Evolutionary conservation across 176 grass and related monocot species (phyloP).

Genomic region (Alloteropsis semialata): DNA sequence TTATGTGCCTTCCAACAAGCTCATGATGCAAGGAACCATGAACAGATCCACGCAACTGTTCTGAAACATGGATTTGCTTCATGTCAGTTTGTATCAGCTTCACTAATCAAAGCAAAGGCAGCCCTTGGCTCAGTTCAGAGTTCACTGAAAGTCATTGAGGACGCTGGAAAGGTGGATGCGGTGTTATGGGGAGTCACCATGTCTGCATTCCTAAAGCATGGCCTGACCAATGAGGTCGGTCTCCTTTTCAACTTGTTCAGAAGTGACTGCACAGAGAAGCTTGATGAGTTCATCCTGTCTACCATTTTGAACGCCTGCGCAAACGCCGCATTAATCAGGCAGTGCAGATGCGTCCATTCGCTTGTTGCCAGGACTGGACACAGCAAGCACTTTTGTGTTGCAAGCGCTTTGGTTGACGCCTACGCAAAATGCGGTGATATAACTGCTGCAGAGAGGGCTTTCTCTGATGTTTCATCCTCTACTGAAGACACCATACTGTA

Average conservation of each 20-base stretch:
- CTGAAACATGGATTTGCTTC: constrained; percentile 50
- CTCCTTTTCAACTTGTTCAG: constrained; percentile 41
- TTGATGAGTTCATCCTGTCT: constrained; percentile 53
- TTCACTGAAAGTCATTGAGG: constrained; percentile 36
- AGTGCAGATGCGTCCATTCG: constrained; percentile 44
- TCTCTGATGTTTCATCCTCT: constrained; percentile 10
- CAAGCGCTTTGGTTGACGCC: constrained; percentile 50
- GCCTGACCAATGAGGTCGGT: constrained; percentile 22
- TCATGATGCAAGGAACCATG: constrained; percentile 24
- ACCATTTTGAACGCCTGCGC: constrained; percentile 45
- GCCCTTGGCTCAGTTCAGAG: constrained; percentile 24
- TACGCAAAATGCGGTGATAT: constrained; percentile 69
- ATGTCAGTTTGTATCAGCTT: constrained; percentile 43
- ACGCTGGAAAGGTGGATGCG: constrained; percentile 29
- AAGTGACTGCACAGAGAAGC: constrained; percentile 7
- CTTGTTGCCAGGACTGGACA: constrained; percentile 47
- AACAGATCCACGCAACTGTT: constrained; percentile 43
- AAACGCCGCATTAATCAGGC: constrained; percentile 42
- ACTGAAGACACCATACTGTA: constrained; percentile 39
- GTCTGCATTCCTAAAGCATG: constrained; percentile 52
- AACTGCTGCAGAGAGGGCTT: constrained; percentile 24
- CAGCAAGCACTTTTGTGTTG: constrained; percentile 35
- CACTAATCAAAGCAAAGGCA: constrained; percentile 45
- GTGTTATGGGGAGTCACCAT: constrained; percentile 50
- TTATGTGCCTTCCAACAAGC: constrained; percentile 35